These are phyloP conservation scores for Arabis alpina DNA, from an alignment of 345 rosid genomes.

Conservation along the genomic window DNA sequence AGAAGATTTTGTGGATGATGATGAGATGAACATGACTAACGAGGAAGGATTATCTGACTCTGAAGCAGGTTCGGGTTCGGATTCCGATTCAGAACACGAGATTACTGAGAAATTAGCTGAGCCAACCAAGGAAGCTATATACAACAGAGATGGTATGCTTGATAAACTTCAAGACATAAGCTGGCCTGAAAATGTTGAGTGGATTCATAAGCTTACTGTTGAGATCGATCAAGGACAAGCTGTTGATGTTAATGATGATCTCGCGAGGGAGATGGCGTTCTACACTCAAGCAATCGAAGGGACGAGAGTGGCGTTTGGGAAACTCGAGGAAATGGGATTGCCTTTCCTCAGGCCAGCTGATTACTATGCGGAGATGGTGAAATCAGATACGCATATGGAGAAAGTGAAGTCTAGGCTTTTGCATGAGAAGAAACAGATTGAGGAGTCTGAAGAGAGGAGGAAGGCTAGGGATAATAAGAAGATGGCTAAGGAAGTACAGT, in stretches of 20 bases:
- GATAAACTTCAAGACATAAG: slow-evolving; percentile 82
- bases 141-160: slow-evolving; percentile 63
- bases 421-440: slow-evolving; percentile 67
- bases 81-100: slow-evolving; percentile 62
- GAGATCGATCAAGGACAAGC: slow-evolving; percentile 68
- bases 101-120: slow-evolving; percentile 60
- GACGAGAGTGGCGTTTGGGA: slow-evolving; percentile 63
- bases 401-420: slow-evolving; percentile 79
- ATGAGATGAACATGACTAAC: slow-evolving; percentile 47
- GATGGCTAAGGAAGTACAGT: slow-evolving; percentile 77
- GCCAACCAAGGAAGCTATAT: slow-evolving; percentile 65
- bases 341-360: slow-evolving; percentile 84
- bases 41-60: slow-evolving; percentile 46
- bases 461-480: slow-evolving; percentile 84
- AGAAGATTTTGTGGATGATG: slow-evolving; percentile 49
- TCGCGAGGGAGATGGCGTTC: slow-evolving; percentile 70
- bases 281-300: slow-evolving; percentile 85
- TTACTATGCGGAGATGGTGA: slow-evolving; percentile 92
- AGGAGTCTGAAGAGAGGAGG: slow-evolving; percentile 91
- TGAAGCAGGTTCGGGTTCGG: slow-evolving; percentile 60
- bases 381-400: slow-evolving; percentile 77
- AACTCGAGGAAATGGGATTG: slow-evolving; percentile 58
- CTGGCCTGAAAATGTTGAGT: slow-evolving; percentile 72
- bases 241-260: slow-evolving; percentile 90
- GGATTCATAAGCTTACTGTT: slow-evolving; percentile 72